Percentiles rank a stretch among this genome's conserved stretches.
Evolutionary conservation across 2,329 filamentous ascomycete genomes (phyloP).

Genomic region (Aspergillus ustus): DNA sequence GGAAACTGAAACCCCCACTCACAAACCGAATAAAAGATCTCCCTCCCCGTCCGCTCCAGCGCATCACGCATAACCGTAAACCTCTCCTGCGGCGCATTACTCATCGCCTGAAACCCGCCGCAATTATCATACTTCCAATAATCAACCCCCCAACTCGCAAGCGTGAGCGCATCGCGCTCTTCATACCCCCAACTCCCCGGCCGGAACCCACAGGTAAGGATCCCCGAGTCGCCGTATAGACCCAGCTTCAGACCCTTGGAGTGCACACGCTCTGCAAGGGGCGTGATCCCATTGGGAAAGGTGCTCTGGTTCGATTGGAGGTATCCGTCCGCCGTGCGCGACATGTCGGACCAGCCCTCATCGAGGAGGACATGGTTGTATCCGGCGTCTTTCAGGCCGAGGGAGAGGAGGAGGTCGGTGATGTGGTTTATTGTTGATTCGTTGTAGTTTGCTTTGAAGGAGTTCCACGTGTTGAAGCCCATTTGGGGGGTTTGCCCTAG

Average conservation of each 20-base stretch:
- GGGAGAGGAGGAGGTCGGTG: background rate
- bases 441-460: conserved; percentile 16
- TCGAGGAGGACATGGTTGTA: conserved; percentile 45
- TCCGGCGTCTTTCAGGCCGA: conserved; percentile 20
- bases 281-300: conserved; percentile 49
- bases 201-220: conserved; percentile 49
- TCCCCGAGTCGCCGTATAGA: conserved; percentile 51
- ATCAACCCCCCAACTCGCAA: conserved; percentile 60
- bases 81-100: conserved; percentile 42
- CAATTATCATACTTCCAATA: conserved; percentile 62
- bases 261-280: background rate
- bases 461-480: conserved; percentile 19
- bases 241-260: background rate
- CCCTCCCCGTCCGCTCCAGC: conserved; percentile 45
- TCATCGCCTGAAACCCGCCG: conserved; percentile 30
- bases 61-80: conserved; percentile 53
- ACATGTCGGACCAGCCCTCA: conserved; percentile 43
- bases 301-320: conserved; percentile 45
- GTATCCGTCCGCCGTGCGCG: conserved; percentile 22
- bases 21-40: conserved; percentile 55
- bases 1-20: conserved; percentile 55
- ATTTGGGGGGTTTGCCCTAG: conserved; percentile 6
- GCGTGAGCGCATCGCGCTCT: conserved; percentile 58
- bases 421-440: background rate
- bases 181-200: conserved; percentile 55